These are phyloP conservation scores for Cryptococcus sp. DNA, from an alignment of 1,284 basidiomycete genomes.

Conservation along the genomic window DNA sequence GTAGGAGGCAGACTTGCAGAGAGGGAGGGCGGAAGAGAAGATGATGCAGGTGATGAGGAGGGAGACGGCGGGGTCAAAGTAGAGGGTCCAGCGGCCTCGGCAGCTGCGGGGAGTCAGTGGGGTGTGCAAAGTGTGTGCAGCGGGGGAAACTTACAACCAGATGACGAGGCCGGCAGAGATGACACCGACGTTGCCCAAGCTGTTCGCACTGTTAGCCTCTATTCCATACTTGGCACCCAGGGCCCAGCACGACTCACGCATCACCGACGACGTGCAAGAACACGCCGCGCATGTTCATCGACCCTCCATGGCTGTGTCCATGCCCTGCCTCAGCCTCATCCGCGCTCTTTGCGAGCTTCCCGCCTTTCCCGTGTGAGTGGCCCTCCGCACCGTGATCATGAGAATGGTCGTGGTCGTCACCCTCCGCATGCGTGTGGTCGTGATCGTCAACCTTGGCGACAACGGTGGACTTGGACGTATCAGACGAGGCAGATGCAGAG, in stretches of 20 bases:
- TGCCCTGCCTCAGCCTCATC: constrained; percentile 25
- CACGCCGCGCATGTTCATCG: constrained; percentile 97
- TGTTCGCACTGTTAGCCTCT: constrained; percentile 3
- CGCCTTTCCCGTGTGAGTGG: constrained; percentile 33
- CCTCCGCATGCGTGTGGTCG: background rate
- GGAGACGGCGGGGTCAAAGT: constrained; percentile 91
- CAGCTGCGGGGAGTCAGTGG: constrained; percentile 19
- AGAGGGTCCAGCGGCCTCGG: constrained; percentile 61
- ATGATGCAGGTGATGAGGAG: constrained; percentile 95
- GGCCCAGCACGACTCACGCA: constrained; percentile 54
- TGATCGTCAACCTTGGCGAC: constrained; percentile 4
- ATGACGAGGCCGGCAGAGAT: constrained; percentile 91
- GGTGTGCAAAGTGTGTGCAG: background rate
- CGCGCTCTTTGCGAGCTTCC: constrained; percentile 21
- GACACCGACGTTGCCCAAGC: constrained; percentile 92
- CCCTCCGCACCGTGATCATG: constrained; percentile 16
- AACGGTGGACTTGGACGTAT: constrained; percentile 19
- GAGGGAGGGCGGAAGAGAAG: constrained; percentile 88
- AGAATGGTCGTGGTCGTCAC: constrained; percentile 20
- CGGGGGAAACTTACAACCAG: constrained; percentile 60
- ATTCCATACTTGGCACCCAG: background rate
- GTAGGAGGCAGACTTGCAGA: constrained; percentile 90
- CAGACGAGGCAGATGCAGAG: constrained; percentile 1
- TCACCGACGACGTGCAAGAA: constrained; percentile 94
- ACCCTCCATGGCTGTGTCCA: constrained; percentile 47